Conservation (phyloP, 2,329 filamentous ascomycete genomes). For the Pyrenochaeta sp. region DNA sequence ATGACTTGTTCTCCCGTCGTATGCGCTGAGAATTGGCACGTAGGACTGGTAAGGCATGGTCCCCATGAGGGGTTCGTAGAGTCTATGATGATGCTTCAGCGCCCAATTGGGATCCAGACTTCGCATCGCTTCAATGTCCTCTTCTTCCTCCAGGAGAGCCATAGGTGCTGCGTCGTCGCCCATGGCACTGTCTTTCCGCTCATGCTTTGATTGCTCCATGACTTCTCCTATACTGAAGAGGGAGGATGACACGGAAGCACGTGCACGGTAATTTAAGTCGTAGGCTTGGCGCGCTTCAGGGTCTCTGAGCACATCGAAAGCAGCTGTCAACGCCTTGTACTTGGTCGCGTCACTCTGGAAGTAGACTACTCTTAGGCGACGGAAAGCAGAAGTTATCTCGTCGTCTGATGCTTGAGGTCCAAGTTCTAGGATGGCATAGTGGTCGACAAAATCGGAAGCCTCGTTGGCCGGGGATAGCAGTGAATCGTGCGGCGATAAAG, state of each 20-base stretch:
- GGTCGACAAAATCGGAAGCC: constrained; percentile 32
- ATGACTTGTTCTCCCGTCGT: constrained; percentile 25
- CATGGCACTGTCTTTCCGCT: constrained; percentile 32
- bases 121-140: constrained; percentile 22
- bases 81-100: constrained; percentile 30
- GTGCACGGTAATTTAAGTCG: constrained; percentile 30
- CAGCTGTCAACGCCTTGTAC: constrained; percentile 40
- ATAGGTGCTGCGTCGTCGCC: constrained; percentile 18
- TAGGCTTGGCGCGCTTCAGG: constrained; percentile 36
- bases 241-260: constrained; percentile 7
- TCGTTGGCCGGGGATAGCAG: constrained; percentile 23
- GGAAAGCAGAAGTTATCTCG: constrained; percentile 40
- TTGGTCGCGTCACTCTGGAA: constrained; percentile 38
- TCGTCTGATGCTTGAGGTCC: constrained; percentile 32
- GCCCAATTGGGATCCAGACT: constrained; percentile 35
- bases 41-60: constrained; percentile 36
- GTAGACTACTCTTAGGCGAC: constrained; percentile 36
- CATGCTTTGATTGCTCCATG: constrained; percentile 28
- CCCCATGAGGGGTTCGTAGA: constrained; percentile 30
- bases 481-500: constrained; percentile 19
- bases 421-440: constrained; percentile 42
- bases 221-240: constrained; percentile 19
- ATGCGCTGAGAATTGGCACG: constrained; percentile 32
- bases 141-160: constrained; percentile 24
- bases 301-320: constrained; percentile 42